Conservation (phyloP, 2,329 filamentous ascomycete genomes). For the Diaporthe sp. region DNA sequence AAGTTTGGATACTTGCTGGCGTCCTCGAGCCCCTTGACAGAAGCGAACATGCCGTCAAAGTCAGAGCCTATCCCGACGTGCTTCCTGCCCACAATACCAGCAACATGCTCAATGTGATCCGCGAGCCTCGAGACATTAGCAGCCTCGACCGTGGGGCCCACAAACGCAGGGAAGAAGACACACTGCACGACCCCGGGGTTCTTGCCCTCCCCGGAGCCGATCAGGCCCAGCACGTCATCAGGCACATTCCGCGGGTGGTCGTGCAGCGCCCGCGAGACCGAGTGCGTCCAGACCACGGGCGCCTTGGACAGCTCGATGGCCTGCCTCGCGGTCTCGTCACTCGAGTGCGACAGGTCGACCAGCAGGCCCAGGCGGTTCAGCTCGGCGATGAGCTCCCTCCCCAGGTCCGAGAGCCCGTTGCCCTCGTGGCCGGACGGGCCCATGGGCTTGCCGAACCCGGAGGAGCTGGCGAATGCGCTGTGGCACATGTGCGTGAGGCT, state of each 20-base stretch:
- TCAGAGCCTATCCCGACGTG: conserved; percentile 56
- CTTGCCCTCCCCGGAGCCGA: conserved; percentile 44
- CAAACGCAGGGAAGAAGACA: conserved; percentile 50
- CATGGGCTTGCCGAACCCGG: conserved; percentile 45
- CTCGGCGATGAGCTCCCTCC: conserved; percentile 48
- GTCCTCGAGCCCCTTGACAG: conserved; percentile 47
- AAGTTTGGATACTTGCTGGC: conserved; percentile 47
- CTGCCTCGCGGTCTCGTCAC: conserved; percentile 44
- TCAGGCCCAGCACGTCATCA: conserved; percentile 53
- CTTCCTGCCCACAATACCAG: conserved; percentile 50
- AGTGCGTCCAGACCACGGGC: conserved; percentile 52
- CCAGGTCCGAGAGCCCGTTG: conserved; percentile 48
- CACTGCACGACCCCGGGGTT: conserved; percentile 58
- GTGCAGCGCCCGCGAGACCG: conserved; percentile 45
- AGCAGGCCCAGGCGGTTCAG: conserved; percentile 54
- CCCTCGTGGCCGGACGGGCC: conserved; percentile 33
- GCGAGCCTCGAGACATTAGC: conserved; percentile 50
- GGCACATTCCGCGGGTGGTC: conserved; percentile 54
- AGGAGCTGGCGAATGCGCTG: conserved; percentile 47
- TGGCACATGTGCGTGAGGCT: conserved; percentile 48
- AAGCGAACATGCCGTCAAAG: conserved; percentile 51
- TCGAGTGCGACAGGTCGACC: conserved; percentile 50
- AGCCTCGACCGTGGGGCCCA: conserved; percentile 38
- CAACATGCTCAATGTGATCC: conserved; percentile 50
- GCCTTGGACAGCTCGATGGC: conserved; percentile 46